Conservation (phyloP, 1,284 basidiomycete genomes). For the Malassezia arunalokei region DNA sequence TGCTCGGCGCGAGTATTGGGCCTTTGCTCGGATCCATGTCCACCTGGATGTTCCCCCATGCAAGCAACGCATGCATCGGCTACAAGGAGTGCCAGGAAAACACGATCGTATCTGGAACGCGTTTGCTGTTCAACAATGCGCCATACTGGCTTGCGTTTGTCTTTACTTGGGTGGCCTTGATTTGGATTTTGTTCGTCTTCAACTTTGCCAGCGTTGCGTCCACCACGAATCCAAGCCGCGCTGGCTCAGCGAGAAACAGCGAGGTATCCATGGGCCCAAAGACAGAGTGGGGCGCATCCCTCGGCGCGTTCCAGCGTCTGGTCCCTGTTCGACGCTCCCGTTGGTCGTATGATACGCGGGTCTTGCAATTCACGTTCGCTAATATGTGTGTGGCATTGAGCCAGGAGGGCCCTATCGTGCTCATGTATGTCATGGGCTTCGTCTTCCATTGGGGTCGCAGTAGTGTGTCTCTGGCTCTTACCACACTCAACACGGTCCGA, state of each 20-base stretch:
- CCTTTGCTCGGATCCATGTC: slow-evolving; percentile 6
- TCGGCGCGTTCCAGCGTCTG: slow-evolving; percentile 15
- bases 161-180: slow-evolving; percentile 1
- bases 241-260: neutral
- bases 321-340: slow-evolving; percentile 2
- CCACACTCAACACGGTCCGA: slow-evolving; percentile 4
- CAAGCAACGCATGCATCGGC: slow-evolving; percentile 5
- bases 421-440: slow-evolving; percentile 10
- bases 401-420: slow-evolving; percentile 10
- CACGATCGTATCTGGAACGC: neutral
- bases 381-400: slow-evolving; percentile 6
- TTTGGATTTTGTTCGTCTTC: neutral
- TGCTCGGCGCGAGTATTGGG: slow-evolving; percentile 12
- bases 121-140: slow-evolving; percentile 13
- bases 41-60: slow-evolving; percentile 2
- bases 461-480: slow-evolving; percentile 2
- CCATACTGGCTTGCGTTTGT: slow-evolving; percentile 12
- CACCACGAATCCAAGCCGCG: neutral
- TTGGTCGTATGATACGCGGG: slow-evolving; percentile 9
- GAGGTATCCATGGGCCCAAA: neutral
- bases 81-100: slow-evolving; percentile 4
- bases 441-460: slow-evolving; percentile 11
- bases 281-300: slow-evolving; percentile 1
- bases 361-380: slow-evolving; percentile 4
- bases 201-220: neutral